Base-by-base conservation (phyloP, 306 rosid species). In the Rubus parviflorus region DNA sequence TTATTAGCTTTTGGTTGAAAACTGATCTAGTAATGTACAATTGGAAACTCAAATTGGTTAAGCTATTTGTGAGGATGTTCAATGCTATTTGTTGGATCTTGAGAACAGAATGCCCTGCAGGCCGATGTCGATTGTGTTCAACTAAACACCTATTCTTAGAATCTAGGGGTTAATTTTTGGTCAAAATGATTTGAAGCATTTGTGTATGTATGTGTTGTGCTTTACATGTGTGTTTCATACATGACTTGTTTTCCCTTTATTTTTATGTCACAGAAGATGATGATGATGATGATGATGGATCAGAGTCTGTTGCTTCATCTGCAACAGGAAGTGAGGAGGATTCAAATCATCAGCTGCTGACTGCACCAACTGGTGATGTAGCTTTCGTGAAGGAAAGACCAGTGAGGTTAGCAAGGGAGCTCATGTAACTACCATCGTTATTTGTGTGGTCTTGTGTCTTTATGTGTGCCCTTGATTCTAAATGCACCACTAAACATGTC, bases 371-470 rank as follows among this genome's bases (percentile, higher is more conserved):
- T 14, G 83, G 88, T 8, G 97, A 96, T 52, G 88, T 89, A 72
- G 91, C 90, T 53, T 83, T 91, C 76, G 52, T 91, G 67, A 81
- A 87, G 89, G 99, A 91, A 85, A 86, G 85, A 67, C 91, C 94
- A 6, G 88, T 87, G 79, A 87, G 90, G 78, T 76, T 86, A 68
- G 88, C 97, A 3, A 88, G 91, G 60, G 91, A 96, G 70, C 87
- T 83, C 81, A 75, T 66, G 61, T 91, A 83, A 91, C 74, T 63
- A 53, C 68, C 72, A 48, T 67, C 83, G 61, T 54, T 70, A 61
- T 19, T 81, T 76, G 62, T 47, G 77, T 67, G 77, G 51, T 14
- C 72, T 40, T 22, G 22, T 23, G 65, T 16, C 76, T 78, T 73
- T 81, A 85, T 75, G 84, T 83, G 79, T 81, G 68, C 68, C 45